Conservation (phyloP, 2,329 filamentous ascomycete species). For the Fusarium acutatum region DNA sequence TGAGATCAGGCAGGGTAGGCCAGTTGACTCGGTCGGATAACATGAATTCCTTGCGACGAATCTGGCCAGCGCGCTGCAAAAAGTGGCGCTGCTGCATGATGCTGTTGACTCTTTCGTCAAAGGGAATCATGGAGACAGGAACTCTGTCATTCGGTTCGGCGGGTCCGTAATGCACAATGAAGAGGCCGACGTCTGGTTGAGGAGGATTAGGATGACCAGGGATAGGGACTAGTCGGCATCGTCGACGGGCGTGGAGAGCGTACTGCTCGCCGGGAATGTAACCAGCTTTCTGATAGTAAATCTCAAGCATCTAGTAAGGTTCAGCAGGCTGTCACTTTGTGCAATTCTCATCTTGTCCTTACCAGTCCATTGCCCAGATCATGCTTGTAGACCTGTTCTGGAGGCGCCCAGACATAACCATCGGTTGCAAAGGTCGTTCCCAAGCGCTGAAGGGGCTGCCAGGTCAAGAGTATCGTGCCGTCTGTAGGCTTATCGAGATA, state of each 20-base stretch:
- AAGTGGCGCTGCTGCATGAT: conserved; percentile 69
- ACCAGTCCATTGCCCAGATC: conserved; percentile 71
- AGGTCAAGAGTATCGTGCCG: conserved; percentile 84
- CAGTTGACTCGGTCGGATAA: conserved; percentile 88
- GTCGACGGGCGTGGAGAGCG: conserved; percentile 80
- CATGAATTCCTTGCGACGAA: conserved; percentile 94
- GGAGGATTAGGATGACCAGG: conserved; percentile 75
- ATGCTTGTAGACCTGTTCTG: conserved; percentile 79
- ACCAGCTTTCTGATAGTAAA: conserved; percentile 83
- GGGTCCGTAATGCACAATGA: conserved; percentile 89
- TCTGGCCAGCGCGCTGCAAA: conserved; percentile 79
- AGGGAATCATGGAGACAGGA: conserved; percentile 72
- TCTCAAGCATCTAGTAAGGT: conserved; percentile 77
- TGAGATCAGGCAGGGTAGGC: conserved; percentile 77
- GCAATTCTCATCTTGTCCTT: conserved; percentile 39
- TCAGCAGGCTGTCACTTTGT: conserved; percentile 15
- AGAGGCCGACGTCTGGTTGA: conserved; percentile 81
- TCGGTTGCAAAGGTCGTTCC: conserved; percentile 85
- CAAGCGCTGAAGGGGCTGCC: conserved; percentile 81
- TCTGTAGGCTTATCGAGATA: conserved; percentile 85
- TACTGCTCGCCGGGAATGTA: conserved; percentile 79
- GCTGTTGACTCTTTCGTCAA: conserved; percentile 67
- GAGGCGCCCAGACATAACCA: conserved; percentile 89
- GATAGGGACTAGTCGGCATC: conserved; percentile 83
- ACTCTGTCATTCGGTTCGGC: conserved; percentile 78